phyloP scores from a whole-genome alignment of 768 basidiomycete species.

The Pholiota conissans region DNA sequence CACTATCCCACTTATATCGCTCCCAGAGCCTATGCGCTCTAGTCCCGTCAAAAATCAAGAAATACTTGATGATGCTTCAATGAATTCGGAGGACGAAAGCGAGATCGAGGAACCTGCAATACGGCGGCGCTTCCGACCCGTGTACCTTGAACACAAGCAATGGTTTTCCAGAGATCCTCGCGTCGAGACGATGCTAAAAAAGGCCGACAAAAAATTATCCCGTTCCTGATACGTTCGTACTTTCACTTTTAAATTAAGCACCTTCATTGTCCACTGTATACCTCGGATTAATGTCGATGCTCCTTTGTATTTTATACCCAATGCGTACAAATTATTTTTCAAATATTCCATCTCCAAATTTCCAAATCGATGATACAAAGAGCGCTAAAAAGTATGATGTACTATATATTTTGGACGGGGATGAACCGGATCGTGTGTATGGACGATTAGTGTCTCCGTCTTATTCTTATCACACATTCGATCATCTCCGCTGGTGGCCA shows the following conservation, averaged over 20 bases:
- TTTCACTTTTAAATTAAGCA: too few relatives aligned
- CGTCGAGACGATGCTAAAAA: conserved; percentile 29
- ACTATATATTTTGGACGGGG: background rate
- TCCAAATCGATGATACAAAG: too few relatives aligned
- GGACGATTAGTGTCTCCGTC: background rate
- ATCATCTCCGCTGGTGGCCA: background rate
- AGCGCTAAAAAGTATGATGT: too few relatives aligned
- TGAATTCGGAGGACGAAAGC: conserved; percentile 20
- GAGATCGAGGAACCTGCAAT: conserved; percentile 19
- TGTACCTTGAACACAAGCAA: conserved; percentile 50
- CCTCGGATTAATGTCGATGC: background rate
- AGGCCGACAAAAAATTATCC: conserved; percentile 15
- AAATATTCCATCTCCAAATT: too few relatives aligned
- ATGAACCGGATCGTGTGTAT: background rate
- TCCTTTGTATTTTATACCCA: background rate
- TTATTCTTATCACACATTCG: conserved; percentile 8
- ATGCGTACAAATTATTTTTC: background rate
- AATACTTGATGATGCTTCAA: background rate
- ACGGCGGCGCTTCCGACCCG: conserved; percentile 45
- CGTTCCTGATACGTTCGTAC: background rate
- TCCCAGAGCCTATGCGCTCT: background rate
- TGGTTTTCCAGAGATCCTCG: conserved; percentile 46
- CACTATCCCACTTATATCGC: background rate
- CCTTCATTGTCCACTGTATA: background rate
- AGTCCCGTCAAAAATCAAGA: conserved; percentile 5